Evolutionary conservation across 306 rosid genomes (phyloP).

Genomic region (Styphnolobium japonicum): DNA sequence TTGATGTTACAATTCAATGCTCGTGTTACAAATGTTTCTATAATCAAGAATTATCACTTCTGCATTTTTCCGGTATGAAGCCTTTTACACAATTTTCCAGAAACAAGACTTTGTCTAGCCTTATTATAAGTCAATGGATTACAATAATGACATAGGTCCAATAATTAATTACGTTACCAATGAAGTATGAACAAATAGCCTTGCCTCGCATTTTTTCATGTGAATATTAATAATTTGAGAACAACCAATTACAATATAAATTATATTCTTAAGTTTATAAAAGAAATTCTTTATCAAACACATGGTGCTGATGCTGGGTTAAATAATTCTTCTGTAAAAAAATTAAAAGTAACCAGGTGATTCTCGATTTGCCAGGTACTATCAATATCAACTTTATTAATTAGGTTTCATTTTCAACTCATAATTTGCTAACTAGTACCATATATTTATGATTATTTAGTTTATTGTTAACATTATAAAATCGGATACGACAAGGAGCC

Average conservation of each 20-base stretch:
- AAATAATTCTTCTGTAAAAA: background rate
- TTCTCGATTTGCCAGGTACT: slow-evolving; percentile 27
- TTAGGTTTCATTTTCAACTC: background rate
- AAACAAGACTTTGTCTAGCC: background rate
- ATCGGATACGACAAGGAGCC: background rate
- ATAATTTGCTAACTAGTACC: background rate
- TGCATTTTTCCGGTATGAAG: background rate
- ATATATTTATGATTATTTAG: background rate
- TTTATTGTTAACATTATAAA: background rate
- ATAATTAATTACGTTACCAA: background rate
- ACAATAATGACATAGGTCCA: background rate
- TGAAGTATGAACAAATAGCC: background rate
- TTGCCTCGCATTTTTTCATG: background rate
- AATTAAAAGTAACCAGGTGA: slow-evolving; percentile 7
- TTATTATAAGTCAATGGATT: background rate
- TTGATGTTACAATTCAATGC: background rate
- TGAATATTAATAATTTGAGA: background rate
- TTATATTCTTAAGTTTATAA: background rate
- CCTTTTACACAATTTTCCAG: background rate
- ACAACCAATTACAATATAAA: background rate
- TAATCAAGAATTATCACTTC: background rate
- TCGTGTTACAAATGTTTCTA: background rate
- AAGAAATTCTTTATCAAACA: background rate
- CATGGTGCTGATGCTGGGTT: background rate
- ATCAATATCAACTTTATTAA: background rate